Base-by-base conservation (phyloP, 176 grass and related monocot species). In the Tillandsia fasciculata region DNA sequence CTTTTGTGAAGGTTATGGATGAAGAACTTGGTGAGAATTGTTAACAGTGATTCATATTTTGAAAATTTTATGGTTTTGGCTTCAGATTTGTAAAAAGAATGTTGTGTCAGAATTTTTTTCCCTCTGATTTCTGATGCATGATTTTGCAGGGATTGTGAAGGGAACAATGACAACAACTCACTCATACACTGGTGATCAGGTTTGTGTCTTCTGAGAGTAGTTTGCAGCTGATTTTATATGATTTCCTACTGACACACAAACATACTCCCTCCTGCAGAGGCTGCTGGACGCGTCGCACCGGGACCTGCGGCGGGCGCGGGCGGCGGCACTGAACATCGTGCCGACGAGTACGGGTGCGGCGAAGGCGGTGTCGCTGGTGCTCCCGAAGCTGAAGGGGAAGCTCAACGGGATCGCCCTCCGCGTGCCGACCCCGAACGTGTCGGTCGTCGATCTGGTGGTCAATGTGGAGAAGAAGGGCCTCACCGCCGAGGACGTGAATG, bases 101-200 rank as follows among this genome's bases (percentile, higher is more conserved):
- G 7, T 42, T 42, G 17, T 49, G 49, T 13, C 48, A 17, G 2
- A 56, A 13, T 42, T 4, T 0, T 4, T 4, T 4, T 0, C 33
- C 33, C 4, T 42, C 48, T 77, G 48, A 17, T 52, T 53, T 52
- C 48, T 64, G 51, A 26, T 23, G 28, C 15, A 61, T 61, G 56
- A 18, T 61, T 9, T 52, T 56, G 54, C 56, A 92, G 94, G 89
- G 1, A 92, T 99, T 33, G 87, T 99, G 68, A 90, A 99, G 86
- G 94, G 94, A 18, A 99, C 94, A 50, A 99, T 99, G 94, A 99
- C 94, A 15, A 99, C 94, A 2, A 99, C 94, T 8, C 94, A 99
- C 77, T 93, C 87, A 4, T 99, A 93, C 89, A 99, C 94, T 1
- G 94, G 94, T 3, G 94, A 99, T 84, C 94, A 99, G 87, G 87